Evolutionary conservation across 805 yeast genomes (phyloP).

Genomic region (Yarrowia bubula): DNA sequence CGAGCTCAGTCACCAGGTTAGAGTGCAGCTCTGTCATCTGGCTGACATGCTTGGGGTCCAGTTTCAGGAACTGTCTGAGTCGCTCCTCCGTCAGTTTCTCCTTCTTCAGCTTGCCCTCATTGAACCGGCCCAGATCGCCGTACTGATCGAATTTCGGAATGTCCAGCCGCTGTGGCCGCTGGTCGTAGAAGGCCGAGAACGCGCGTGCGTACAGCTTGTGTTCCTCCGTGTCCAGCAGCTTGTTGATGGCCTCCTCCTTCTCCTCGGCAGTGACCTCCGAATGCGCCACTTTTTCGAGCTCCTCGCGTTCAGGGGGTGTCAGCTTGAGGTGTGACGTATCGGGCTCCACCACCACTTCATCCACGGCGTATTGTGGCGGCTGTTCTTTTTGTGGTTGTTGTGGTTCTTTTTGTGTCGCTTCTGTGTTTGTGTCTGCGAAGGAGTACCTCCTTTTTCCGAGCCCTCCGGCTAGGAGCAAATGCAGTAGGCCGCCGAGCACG

Average conservation of each 20-base stretch:
- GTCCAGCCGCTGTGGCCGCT: conserved; percentile 8
- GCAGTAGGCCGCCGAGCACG: conserved; percentile 22
- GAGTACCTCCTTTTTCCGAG: background rate
- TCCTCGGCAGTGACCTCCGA: background rate
- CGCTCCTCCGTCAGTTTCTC: conserved; percentile 51
- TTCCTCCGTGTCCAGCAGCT: conserved; percentile 1
- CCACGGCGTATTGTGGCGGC: background rate
- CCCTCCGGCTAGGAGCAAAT: background rate
- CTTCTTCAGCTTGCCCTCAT: conserved; percentile 34
- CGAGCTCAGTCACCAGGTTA: conserved; percentile 45
- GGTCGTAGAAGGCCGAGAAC: conserved; percentile 17
- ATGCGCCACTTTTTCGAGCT: background rate
- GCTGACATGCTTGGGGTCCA: conserved; percentile 45
- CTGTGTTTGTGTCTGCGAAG: background rate
- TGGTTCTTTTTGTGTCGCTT: background rate
- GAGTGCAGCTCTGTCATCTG: conserved; percentile 51
- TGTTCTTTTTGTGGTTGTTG: background rate
- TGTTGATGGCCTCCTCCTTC: background rate
- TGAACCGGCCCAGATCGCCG: background rate
- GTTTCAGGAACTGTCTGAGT: conserved; percentile 49
- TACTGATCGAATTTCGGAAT: conserved; percentile 5
- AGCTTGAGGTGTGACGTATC: background rate
- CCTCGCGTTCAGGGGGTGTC: background rate
- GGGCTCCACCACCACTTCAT: background rate
- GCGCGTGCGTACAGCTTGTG: conserved; percentile 19